Base-by-base conservation (phyloP, 345 rosid species). In the Acer yangbiense region DNA sequence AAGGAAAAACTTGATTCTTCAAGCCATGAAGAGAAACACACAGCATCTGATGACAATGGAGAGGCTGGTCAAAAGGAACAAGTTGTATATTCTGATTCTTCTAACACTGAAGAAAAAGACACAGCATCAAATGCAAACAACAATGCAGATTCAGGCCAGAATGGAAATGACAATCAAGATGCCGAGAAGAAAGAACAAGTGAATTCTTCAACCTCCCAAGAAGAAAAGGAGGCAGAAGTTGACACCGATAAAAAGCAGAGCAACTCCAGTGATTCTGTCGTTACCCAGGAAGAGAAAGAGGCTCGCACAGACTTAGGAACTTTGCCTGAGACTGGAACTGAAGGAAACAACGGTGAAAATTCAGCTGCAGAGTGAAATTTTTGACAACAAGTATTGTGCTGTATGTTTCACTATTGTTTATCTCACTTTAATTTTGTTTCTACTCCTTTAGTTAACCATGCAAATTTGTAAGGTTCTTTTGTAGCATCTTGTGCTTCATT, bases 201-300 rank as follows among this genome's bases (percentile, higher is more conserved):
- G 29, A 72, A 69, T 61, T 82, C 80, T 27, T 80, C 86, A 21
- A 68, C 73, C 44, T 66, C 86, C 39, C 84, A 79, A 69, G 81
- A 81, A 21, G 75, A 78, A 68, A 86, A 81, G 73, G 89, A 80
- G 39, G 41, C 55, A 32, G 79, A 64, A 57, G 66, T 68, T 23
- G 79, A 73, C 23, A 83, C 82, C 23, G 81, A 78, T 68, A 76
- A 23, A 29, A 75, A 55, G 41, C 84, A 89, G 72, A 83, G 68
- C 25, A 72, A 70, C 75, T 68, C 81, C 3, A 77, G 16, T 1
- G 78, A 92, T 61, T 65, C 77, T 58, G 63, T 79, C 80, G 4
- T 88, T 57, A 70, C 82, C 64, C 81, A 82, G 72, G 93, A 85
- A 75, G 90, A 71, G 65, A 89, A 86, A 71, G 93, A 88, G 39